Evolutionary conservation across 192 early-diverging fungal species (phyloP).

Genomic region (Podochytrium sp.): DNA sequence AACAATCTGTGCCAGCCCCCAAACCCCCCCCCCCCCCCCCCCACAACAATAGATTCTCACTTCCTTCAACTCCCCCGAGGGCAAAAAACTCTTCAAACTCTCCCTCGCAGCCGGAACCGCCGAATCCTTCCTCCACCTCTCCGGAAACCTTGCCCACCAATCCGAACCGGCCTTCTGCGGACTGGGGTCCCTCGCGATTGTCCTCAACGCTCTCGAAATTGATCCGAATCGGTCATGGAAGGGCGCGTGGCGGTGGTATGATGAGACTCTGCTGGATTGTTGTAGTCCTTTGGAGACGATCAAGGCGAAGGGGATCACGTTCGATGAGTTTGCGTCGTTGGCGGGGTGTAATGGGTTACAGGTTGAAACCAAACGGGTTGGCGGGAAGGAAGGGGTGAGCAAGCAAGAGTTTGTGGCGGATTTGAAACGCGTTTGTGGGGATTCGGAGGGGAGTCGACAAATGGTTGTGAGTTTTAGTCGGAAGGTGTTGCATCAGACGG

Average conservation of each 20-base stretch:
- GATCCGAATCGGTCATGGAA: conserved; percentile 89
- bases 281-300: conserved; percentile 65
- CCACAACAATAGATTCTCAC: conserved; percentile 60
- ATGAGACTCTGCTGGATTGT: conserved; percentile 58
- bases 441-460: conserved; percentile 67
- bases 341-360: conserved; percentile 84
- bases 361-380: conserved; percentile 74
- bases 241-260: conserved; percentile 91
- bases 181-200: conserved; percentile 76
- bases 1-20: neutral
- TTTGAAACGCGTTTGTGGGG: conserved; percentile 65
- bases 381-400: conserved; percentile 20
- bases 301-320: conserved; percentile 84
- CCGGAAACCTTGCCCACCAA: conserved; percentile 90
- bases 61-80: conserved; percentile 79
- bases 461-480: conserved; percentile 91
- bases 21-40: no score
- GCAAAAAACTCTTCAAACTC: conserved; percentile 79
- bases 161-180: conserved; percentile 89
- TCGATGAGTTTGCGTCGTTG: conserved; percentile 87
- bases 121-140: conserved; percentile 85
- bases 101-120: conserved; percentile 75
- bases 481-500: conserved; percentile 78
- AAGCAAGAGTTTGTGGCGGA: conserved; percentile 82
- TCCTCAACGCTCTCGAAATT: conserved; percentile 90